Base-by-base conservation (phyloP, 805 yeast genomes). In the Starmerella potacharoeniae region DNA sequence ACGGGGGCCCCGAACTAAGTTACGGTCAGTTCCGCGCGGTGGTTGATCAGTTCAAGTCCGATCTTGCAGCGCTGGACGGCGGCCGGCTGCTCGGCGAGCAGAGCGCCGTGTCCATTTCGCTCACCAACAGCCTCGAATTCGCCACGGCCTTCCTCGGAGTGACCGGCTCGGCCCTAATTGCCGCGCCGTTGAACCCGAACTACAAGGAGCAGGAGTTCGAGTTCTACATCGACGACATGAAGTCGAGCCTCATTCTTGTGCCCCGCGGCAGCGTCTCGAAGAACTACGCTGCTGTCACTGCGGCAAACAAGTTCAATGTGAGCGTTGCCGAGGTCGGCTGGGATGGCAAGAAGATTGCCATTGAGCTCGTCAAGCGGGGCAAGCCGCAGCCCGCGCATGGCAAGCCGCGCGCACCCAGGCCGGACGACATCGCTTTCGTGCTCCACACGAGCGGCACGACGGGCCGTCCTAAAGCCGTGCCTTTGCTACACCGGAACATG, bases 401-500 rank as follows among this genome's bases (percentile, higher is more conserved):
- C 33, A 22, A 17, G 42, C 43, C 30, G 14, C 36, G 37, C 22
- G 16, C 35, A 16, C 66, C 81, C 2, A 58, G 66, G 14, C 75
- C 80, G 1, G 68, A 74, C 47, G 83, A 81, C 55, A 74, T 79
- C 39, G 87, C 87, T 3, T 68, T 83, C 66, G 79, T 83, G 30
- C 69, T 83, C 49, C 88, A 83, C 68, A 83, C 90, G 8, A 78
- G 84, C 48, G 90, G 90, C 34, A 83, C 89, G 8, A 83, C 89
- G 2, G 87, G 88, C 2, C 75, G 82, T 52, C 89, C 89, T 51
- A 83, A 83, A 66, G 83, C 85, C 8, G 89, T 83, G 2, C 88
- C 89, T 6, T 68, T 83, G 64, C 74, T 85, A 39, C 89, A 83
- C 65, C 66, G 72, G 34, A 83, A 83, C 68, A 75, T 83, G 65